A percentile compares a stretch with the other conserved stretches of the same genome.
phyloP scores from a whole-genome alignment of 352 stramenopile species.

The Pythium scleroteichum region DNA sequence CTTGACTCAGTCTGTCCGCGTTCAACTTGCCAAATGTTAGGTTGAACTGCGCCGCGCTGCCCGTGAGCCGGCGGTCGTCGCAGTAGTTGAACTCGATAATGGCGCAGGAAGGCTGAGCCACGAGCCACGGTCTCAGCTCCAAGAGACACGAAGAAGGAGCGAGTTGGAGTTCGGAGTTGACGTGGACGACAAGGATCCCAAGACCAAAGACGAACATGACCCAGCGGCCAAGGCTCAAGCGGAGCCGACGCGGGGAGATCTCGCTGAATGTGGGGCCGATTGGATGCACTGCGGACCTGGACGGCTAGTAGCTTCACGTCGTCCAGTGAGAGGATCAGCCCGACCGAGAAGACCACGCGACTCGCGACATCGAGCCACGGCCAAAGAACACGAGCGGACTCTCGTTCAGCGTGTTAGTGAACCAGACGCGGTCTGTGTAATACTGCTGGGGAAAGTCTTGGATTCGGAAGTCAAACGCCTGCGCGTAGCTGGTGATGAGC shows the following conservation, averaged over 20 bases:
- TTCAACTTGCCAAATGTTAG: slow-evolving; percentile 32
- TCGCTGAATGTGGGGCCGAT: neutral
- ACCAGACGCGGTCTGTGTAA: slow-evolving; percentile 19
- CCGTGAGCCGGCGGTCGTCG: slow-evolving; percentile 9
- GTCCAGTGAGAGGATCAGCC: slow-evolving; percentile 12
- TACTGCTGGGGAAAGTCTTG: slow-evolving; percentile 1
- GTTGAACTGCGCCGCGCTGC: slow-evolving; percentile 19
- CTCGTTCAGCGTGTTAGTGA: slow-evolving; percentile 16
- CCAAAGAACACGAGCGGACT: slow-evolving; percentile 14
- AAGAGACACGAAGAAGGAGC: slow-evolving; percentile 3
- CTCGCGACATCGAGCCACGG: slow-evolving; percentile 19
- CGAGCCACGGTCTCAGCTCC: slow-evolving; percentile 32
- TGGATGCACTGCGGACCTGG: neutral
- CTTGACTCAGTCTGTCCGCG: slow-evolving; percentile 19
- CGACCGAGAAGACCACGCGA: slow-evolving; percentile 17
- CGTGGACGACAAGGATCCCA: slow-evolving; percentile 10
- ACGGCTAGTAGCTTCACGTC: slow-evolving; percentile 2
- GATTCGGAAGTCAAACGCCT: neutral
- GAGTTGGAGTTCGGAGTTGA: slow-evolving; percentile 13
- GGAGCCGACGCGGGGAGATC: neutral
- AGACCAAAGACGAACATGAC: slow-evolving; percentile 11
- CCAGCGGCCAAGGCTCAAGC: neutral
- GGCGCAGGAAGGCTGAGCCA: slow-evolving; percentile 31
- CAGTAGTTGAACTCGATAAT: slow-evolving; percentile 38
- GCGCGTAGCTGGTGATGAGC: slow-evolving; percentile 3